A percentile compares a stretch with the other conserved stretches of the same genome.
These are phyloP conservation scores for Boletellus ananas DNA, from an alignment of 768 basidiomycete genomes.

Conservation along the genomic window DNA sequence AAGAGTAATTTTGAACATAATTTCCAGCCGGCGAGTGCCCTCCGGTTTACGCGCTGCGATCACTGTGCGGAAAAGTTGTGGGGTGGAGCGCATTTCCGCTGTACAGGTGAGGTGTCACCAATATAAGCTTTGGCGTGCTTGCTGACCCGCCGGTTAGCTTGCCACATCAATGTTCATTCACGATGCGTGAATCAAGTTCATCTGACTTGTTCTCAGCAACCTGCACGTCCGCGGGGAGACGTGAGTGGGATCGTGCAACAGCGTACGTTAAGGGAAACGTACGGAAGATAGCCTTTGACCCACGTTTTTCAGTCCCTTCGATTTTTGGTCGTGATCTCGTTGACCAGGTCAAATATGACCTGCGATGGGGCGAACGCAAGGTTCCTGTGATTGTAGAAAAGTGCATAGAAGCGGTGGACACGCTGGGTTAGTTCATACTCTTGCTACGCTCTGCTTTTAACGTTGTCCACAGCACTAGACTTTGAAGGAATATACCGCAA, in stretches of 20 bases:
- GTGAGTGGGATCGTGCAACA: constrained; percentile 23
- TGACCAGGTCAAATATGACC: constrained; percentile 77
- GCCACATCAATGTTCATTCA: constrained; percentile 82
- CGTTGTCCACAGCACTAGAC: constrained; percentile 64
- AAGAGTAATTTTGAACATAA: constrained; percentile 60
- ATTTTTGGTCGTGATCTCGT: constrained; percentile 90
- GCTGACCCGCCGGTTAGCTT: constrained; percentile 46
- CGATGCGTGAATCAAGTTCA: constrained; percentile 75
- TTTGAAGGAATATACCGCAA: constrained; percentile 99
- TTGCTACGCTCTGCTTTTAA: background rate
- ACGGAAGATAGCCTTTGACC: constrained; percentile 10
- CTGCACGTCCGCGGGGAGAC: constrained; percentile 31
- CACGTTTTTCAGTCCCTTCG: constrained; percentile 56
- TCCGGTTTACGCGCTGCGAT: constrained; percentile 90
- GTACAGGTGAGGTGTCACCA: constrained; percentile 61
- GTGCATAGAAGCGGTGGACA: constrained; percentile 92
- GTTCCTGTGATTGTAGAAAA: constrained; percentile 92
- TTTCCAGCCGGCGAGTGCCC: constrained; percentile 85
- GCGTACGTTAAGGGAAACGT: constrained; percentile 5
- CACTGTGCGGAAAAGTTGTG: constrained; percentile 98
- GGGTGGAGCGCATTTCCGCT: constrained; percentile 94
- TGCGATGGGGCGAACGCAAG: constrained; percentile 51
- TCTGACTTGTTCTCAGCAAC: constrained; percentile 59
- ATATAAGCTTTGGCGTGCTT: background rate
- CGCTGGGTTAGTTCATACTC: constrained; percentile 53